Conservation (phyloP, 2,329 filamentous ascomycete genomes). For the Colletotrichum cordylinicola region DNA sequence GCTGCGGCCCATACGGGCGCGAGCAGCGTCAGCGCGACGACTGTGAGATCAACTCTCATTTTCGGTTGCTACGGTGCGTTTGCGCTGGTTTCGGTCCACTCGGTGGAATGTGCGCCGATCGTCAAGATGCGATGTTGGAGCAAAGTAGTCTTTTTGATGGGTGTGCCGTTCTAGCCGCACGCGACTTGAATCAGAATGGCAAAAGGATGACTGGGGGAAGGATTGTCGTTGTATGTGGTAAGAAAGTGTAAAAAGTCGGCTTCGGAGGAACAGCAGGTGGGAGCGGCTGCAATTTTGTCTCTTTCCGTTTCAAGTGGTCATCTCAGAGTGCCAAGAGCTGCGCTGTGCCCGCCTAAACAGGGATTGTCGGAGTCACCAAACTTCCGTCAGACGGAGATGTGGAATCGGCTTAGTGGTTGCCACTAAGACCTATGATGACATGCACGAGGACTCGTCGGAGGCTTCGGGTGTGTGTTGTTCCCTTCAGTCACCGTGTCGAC, state of each 20-base stretch:
- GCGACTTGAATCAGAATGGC: not conserved
- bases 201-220: not conserved
- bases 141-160: not conserved
- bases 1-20: conserved; percentile 26
- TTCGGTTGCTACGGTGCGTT: conserved; percentile 1
- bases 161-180: not conserved
- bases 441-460: not conserved
- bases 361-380: conserved; percentile 4
- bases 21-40: conserved; percentile 33
- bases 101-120: not conserved
- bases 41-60: conserved; percentile 37
- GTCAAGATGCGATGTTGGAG: not conserved
- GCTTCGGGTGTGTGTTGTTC: not conserved
- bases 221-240: not conserved
- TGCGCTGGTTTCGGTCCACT: not conserved
- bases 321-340: conserved; percentile 11
- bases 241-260: not conserved
- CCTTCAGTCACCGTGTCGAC: not conserved
- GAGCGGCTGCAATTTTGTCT: conserved; percentile 9
- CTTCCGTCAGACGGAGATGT: conserved; percentile 10
- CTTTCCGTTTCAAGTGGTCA: conserved; percentile 11
- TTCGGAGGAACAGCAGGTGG: not conserved
- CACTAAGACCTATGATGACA: conserved; percentile 1
- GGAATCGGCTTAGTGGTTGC: conserved; percentile 9
- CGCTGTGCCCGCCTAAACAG: not conserved